Evolutionary conservation across 2,329 filamentous ascomycete genomes (phyloP), one percentile per base, ranked within the genome.

Genomic region (Cladophialophora psammophila): DNA sequence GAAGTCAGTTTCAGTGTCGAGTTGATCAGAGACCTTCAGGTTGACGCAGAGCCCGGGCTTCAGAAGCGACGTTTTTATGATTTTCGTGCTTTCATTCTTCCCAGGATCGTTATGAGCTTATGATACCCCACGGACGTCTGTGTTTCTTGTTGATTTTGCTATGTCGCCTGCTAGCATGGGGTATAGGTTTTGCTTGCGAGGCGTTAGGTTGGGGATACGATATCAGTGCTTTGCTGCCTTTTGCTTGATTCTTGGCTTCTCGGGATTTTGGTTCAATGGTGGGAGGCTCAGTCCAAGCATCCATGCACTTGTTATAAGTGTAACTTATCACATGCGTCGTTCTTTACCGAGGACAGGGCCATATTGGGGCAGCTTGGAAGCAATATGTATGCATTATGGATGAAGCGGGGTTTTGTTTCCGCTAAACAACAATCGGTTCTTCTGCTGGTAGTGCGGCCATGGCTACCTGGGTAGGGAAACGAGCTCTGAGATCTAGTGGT

Each of bases 1-100:
- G 13, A 71, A 71, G 57, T 50, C 65, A 26, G 62, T 69, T 26
- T 57, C 68, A 10, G 61, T 70, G 2, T 62, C 58, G 35, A 60
- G 64, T 26, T 66, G 53, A 66, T 57, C 50, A n/a, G 18, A 53
- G 15, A 42, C 18, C 59, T 32, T 31, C n/a, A 38, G 18, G 20
- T 35, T 10, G 48, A 10, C 45, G 42, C 34, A 48, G 35, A 35
- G 18, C 31, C 12, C 18, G 31, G 18, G 20, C 45, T 50, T 12
- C 8, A 31, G 45, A 50, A 12, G 34, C 31, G 32, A 34, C 57
- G 40, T 38, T 61, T 13, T 66, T 55, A 69, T 55, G 66, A 64
- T 64, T 57, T 66, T 53, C 26, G 54, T 60, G 50, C 63, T 60
- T 34, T 58, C 53, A 56, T 20, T 26, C 13, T 62, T 68, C 18